These are phyloP conservation scores for Cucurbita argyrosperma DNA, from an alignment of 306 rosid genomes.

Conservation along the genomic window DNA sequence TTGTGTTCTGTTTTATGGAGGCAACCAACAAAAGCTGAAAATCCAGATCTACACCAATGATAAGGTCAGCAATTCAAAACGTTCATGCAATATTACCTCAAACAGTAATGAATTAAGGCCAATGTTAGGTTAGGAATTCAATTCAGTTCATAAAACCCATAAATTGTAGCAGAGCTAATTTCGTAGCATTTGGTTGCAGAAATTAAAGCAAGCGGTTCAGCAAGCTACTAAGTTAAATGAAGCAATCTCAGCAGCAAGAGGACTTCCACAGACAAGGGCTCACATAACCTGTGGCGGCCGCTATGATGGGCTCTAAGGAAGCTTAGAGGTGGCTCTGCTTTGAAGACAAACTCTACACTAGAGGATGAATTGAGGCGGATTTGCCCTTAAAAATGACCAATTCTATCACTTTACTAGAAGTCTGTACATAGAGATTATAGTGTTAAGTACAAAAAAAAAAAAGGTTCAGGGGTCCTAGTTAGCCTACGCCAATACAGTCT, in stretches of 20 bases:
- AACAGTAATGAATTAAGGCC: neutral
- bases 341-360: neutral
- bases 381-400: neutral
- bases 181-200: conserved; percentile 24
- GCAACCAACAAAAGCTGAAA: conserved; percentile 36
- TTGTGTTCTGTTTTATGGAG: conserved; percentile 49
- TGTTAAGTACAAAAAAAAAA: neutral
- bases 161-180: conserved; percentile 3
- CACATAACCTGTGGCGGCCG: conserved; percentile 54
- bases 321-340: neutral
- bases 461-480: neutral
- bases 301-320: conserved; percentile 25
- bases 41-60: conserved; percentile 55
- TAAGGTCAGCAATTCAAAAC: conserved; percentile 35
- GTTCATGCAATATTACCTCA: neutral
- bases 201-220: conserved; percentile 37
- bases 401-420: neutral
- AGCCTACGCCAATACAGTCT: neutral
- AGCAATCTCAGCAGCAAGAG: conserved; percentile 44
- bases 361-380: neutral
- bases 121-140: neutral
- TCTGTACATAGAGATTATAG: neutral
- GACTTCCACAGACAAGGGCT: conserved; percentile 44
- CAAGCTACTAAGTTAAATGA: conserved; percentile 53
- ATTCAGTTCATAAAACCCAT: neutral